Evolutionary conservation across 2,329 filamentous ascomycete genomes (phyloP).

Genomic region (Sarocladiaceae sp.): DNA sequence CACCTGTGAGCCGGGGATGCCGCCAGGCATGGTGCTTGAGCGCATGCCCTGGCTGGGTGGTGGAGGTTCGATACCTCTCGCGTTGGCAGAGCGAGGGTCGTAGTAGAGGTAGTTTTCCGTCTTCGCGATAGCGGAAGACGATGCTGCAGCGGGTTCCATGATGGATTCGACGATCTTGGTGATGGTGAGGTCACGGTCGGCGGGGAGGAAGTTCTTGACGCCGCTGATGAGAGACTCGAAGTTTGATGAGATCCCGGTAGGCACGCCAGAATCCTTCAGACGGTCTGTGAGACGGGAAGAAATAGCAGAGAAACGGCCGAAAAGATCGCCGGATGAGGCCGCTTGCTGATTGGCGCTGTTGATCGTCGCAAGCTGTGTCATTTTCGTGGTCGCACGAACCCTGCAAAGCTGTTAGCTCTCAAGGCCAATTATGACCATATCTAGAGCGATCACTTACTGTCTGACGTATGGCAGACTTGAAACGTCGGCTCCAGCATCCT

Average conservation of each 20-base stretch:
- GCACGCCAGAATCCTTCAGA: conserved; percentile 81
- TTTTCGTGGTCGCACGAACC: conserved; percentile 89
- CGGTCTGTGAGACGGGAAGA: conserved; percentile 88
- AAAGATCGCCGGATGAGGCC: conserved; percentile 63
- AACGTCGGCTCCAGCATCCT: conserved; percentile 67
- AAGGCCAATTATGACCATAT: background rate
- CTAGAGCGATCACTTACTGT: conserved; percentile 49
- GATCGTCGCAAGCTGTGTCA: conserved; percentile 94
- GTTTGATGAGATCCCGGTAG: conserved; percentile 63
- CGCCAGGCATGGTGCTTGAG: conserved; percentile 36
- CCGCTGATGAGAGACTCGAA: conserved; percentile 92
- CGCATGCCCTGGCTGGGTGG: conserved; percentile 44
- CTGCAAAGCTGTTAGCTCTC: conserved; percentile 29
- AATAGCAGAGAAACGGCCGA: conserved; percentile 88
- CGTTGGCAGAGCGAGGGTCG: conserved; percentile 88
- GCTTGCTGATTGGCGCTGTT: conserved; percentile 62
- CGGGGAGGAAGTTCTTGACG: conserved; percentile 97
- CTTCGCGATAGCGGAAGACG: conserved; percentile 87
- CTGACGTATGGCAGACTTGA: conserved; percentile 78
- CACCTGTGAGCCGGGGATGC: conserved; percentile 42
- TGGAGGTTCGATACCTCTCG: conserved; percentile 83
- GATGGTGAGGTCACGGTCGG: conserved; percentile 88
- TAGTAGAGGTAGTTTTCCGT: conserved; percentile 97
- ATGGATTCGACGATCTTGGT: conserved; percentile 98
- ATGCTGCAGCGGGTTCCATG: conserved; percentile 90